Base-by-base conservation (phyloP, 805 yeast genomes). In the Metschnikowia picachoensis region DNA sequence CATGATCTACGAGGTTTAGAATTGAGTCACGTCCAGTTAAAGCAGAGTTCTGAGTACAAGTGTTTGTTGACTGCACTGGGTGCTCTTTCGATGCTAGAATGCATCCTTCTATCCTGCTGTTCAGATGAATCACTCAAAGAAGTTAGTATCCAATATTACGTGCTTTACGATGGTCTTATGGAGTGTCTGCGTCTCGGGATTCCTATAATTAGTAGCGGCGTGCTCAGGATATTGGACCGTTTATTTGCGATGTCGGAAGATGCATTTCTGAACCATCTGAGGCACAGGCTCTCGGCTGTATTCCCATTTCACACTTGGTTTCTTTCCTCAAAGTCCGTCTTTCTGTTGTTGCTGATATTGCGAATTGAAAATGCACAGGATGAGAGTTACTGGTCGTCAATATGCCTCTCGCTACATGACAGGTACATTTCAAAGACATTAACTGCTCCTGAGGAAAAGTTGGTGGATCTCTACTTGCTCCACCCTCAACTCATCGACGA, bases 271-370 rank as follows among this genome's bases (percentile, higher is more conserved):
- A 11, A 15, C 13, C 16, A 51, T 25, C 50, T 41, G 29, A 49
- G 48, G 11, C 44, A 52, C 6, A 46, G 53, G 8, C 50, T 57
- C 36, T 46, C 49, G 27, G 53, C 47, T 8, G 55, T 74, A 6
- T 61, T 73, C 12, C 73, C 73, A 10, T 69, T 70, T 49, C 67
- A 63, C 17, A 46, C 60, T 5, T 76, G 80, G 80, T 70, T 67
- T 42, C 57, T 73, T 0, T 52, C 66, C 13, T 57, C 64, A 0
- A 49, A 52, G 14, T 73, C 80, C 5, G 68, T 79, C 2, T 70
- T 71, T 37, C 72, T 64, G 36, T 60, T 74, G 1, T 53, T 72
- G n/a, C 53, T 54, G 12, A 43, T 49, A 10, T 34, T 67, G 9
- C 53, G 56, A 29, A 43, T 67, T 2, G 50, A 51, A 36, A 55